Evolutionary conservation across 805 yeast genomes (phyloP).

Genomic region (Wickerhamiella vanderwaltii): DNA sequence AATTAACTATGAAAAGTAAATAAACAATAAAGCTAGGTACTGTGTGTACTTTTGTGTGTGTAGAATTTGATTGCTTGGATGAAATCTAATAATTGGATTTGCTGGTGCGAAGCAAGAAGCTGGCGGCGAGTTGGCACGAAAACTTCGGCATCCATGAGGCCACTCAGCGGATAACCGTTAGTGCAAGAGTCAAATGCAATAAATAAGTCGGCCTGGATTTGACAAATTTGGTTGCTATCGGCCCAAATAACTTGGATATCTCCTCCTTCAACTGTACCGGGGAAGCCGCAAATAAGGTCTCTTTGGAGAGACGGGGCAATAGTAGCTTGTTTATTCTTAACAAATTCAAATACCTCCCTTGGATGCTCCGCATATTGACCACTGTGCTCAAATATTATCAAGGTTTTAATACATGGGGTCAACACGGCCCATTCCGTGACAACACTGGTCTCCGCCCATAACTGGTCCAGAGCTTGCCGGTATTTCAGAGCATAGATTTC

Average conservation of each 20-base stretch:
- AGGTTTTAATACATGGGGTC: slow-evolving; percentile 2
- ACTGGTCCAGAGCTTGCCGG: neutral
- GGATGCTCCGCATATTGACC: neutral
- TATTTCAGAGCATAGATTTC: neutral
- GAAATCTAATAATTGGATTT: slow-evolving; percentile 10
- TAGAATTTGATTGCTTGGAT: slow-evolving; percentile 9
- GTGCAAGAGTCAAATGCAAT: slow-evolving; percentile 8
- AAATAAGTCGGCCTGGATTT: slow-evolving; percentile 10
- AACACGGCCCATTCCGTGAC: slow-evolving; percentile 10
- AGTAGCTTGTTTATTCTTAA: neutral
- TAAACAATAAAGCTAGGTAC: too few species aligned
- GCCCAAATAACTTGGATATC: neutral
- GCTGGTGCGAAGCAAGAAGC: neutral
- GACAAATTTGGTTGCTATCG: neutral
- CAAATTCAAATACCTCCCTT: neutral
- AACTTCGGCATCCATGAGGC: neutral
- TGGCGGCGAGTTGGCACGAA: slow-evolving; percentile 12
- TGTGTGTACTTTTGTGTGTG: neutral
- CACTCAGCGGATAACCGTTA: slow-evolving; percentile 11
- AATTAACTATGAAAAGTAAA: too few species aligned
- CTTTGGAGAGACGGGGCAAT: slow-evolving; percentile 7
- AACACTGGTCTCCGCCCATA: neutral
- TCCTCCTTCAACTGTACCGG: slow-evolving; percentile 4
- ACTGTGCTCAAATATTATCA: slow-evolving; percentile 5
- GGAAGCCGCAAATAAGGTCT: slow-evolving; percentile 2